These are phyloP conservation scores for Collybia sp. DNA, from an alignment of 768 basidiomycete species.

Conservation along the genomic window DNA sequence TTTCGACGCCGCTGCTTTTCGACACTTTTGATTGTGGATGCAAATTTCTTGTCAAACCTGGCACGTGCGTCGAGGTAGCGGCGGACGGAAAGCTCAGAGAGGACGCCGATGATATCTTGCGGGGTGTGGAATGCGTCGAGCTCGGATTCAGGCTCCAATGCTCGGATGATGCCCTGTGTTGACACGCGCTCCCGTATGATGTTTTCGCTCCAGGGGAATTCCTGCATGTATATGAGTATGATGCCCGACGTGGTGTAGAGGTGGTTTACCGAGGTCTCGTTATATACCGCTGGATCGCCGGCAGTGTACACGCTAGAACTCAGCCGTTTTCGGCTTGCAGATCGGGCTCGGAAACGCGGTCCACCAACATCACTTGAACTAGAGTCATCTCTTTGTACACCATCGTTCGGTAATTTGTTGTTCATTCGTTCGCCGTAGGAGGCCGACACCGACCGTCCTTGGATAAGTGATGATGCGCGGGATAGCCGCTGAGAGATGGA, in stretches of 20 bases:
- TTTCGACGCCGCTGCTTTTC: conserved; percentile 66
- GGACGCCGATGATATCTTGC: conserved; percentile 58
- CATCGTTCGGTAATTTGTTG: background rate
- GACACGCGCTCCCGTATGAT: conserved; percentile 94
- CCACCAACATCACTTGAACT: conserved; percentile 28
- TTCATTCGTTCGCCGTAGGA: background rate
- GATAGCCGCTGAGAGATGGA: conserved; percentile 15
- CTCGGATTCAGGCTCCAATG: conserved; percentile 68
- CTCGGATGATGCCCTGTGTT: conserved; percentile 74
- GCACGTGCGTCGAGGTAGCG: conserved; percentile 68
- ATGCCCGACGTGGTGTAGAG: background rate
- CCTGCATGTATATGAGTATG: conserved; percentile 18
- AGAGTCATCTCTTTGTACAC: background rate
- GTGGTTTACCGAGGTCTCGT: conserved; percentile 35
- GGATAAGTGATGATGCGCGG: conserved; percentile 9
- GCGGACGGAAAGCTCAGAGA: conserved; percentile 70
- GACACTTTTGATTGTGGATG: conserved; percentile 46
- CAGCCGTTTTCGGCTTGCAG: conserved; percentile 6
- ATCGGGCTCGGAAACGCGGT: conserved; percentile 21
- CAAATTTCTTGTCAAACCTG: conserved; percentile 66
- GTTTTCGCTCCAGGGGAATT: conserved; percentile 36
- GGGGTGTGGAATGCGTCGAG: conserved; percentile 66
- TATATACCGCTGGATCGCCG: conserved; percentile 61
- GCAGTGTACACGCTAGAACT: conserved; percentile 33
- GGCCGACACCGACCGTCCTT: background rate